Base-by-base conservation (phyloP, 2,329 filamentous ascomycete species). In the Penicillium sp. region DNA sequence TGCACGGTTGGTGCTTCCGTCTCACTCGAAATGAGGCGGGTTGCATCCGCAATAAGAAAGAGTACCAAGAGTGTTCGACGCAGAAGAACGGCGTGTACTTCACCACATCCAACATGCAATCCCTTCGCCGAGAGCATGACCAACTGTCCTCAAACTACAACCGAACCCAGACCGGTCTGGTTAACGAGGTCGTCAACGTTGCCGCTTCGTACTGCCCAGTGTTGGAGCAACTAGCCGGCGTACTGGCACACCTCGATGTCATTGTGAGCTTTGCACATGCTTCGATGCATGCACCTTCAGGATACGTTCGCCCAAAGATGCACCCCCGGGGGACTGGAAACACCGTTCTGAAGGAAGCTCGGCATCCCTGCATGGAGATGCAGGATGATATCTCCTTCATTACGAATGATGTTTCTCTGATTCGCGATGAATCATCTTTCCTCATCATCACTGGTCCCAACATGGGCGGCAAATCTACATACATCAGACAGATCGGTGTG, bases 81-180 rank as follows among this genome's bases (percentile, higher is more conserved):
- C 94, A 97, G 76, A 99, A 99, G 82, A 99, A 97, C 71, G 94
- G 94, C 41, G 94, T 97, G 53, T 99, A 94, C 77, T 99, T 99
- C 74, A 97, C 94, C 1, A 99, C 94, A 4, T 86, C 85, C 51
- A 86, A 83, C 31, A 80, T 99, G 65, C 88, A 91, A 68, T 82
- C 86, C 26, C 84, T 92, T 66, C 88, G 94, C 31, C 85, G 93
- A 50, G 93, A 99, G 67, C 91, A 96, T 63, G 93, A 99, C 69
- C 92, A 97, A 73, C 82, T 97, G 0, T 95, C 91, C 0, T 88
- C 91, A 59, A 96, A 91, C 69, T 99, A 99, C 78, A 96, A 96
- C 75, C 87, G 91, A 51, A 97, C 92, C 0, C 95, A 99, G 75
- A 88, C 85, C 58, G 91, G 92, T 44, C 81, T 99, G 4, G 94